Evolutionary conservation across 805 yeast species (phyloP).

Genomic region (Saccharomycopsis fibuligera): DNA sequence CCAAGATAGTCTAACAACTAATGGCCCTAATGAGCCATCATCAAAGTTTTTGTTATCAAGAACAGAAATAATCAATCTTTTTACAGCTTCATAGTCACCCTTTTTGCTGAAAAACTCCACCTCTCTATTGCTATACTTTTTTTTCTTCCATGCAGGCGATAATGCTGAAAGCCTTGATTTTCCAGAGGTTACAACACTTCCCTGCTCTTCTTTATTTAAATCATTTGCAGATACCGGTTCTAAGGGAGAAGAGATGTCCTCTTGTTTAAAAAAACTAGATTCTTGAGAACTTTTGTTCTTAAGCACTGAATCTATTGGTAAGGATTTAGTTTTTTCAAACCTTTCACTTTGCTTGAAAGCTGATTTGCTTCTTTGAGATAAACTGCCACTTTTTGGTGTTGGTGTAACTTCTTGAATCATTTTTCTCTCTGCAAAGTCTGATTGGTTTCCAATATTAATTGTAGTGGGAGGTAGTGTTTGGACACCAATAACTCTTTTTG

Average conservation of each 20-base stretch:
- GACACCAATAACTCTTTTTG: constrained; percentile 7
- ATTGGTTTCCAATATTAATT: not conserved
- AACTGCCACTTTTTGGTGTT: no score
- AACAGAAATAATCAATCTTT: constrained; percentile 30
- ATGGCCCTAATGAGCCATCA: constrained; percentile 40
- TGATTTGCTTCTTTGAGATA: not conserved
- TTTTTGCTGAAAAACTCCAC: not conserved
- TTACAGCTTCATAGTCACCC: constrained; percentile 33
- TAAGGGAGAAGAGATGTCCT: no score
- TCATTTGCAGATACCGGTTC: no score
- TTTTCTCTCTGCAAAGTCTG: not conserved
- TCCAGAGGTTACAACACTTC: no score
- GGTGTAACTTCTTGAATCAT: not conserved
- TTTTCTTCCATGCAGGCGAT: no score
- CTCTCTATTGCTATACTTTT: no score
- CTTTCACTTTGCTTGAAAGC: no score
- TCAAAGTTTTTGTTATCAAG: constrained; percentile 13
- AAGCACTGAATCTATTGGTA: not conserved
- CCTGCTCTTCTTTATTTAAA: no score
- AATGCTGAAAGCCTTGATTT: no score
- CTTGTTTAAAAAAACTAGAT: no score
- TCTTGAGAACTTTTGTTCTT: not conserved
- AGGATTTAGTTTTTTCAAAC: not conserved
- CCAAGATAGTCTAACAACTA: constrained; percentile 43
- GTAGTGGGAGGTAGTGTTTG: constrained; percentile 11